A percentile compares a stretch with the other conserved stretches of the same genome.
Conservation (phyloP, 148 eudicot species). For the Bassia scoparia region DNA sequence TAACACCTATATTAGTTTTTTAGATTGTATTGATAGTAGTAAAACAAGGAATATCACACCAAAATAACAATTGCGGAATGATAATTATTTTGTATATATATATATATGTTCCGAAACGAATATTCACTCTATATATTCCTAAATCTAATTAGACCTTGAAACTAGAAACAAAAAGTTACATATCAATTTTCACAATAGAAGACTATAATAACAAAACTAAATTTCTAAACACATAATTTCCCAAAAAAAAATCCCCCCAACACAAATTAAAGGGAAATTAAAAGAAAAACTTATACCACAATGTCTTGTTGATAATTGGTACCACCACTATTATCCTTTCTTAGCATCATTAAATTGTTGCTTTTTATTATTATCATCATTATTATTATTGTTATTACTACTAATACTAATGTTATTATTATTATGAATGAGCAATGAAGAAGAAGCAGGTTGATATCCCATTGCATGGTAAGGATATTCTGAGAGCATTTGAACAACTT, state of each 20-base stretch:
- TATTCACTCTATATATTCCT: slow-evolving; percentile 19
- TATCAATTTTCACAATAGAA: slow-evolving; percentile 18
- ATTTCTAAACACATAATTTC: slow-evolving; percentile 16
- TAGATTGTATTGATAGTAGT: no score
- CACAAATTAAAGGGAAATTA: slow-evolving; percentile 4
- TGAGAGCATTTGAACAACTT: slow-evolving; percentile 83
- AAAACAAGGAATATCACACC: no score
- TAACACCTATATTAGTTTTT: no score
- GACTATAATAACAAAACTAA: slow-evolving; percentile 20
- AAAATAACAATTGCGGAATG: background rate
- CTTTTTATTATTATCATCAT: background rate
- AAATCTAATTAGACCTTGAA: slow-evolving; percentile 19
- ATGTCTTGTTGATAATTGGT: background rate
- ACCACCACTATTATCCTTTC: background rate
- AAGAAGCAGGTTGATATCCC: slow-evolving; percentile 28
- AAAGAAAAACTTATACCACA: slow-evolving; percentile 12
- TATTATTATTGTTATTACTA: slow-evolving; percentile 8
- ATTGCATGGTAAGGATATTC: slow-evolving; percentile 45
- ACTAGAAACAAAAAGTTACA: slow-evolving; percentile 20
- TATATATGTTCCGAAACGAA: slow-evolving; percentile 6
- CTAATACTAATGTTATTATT: background rate
- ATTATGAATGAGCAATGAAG: slow-evolving; percentile 12
- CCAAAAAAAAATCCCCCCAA: background rate
- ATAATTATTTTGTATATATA: slow-evolving; percentile 11
- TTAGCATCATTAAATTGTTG: slow-evolving; percentile 6